These are phyloP conservation scores for Marsdenia floribunda DNA, from an alignment of 257 asterid genomes.

Conservation along the genomic window DNA sequence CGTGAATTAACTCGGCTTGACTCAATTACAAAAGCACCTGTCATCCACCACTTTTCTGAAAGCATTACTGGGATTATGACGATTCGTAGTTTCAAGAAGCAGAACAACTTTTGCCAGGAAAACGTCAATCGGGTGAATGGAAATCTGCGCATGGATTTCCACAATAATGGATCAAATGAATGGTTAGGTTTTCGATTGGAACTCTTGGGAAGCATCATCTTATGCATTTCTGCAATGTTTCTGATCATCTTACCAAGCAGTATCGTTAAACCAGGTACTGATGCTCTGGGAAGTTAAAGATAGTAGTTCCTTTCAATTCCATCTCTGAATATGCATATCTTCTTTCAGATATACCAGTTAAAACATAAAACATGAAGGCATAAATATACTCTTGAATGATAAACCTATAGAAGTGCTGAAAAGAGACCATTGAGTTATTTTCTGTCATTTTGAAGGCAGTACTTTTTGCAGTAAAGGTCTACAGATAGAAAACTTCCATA, in stretches of 20 bases:
- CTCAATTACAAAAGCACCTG: constrained; percentile 94
- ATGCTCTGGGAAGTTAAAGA: background rate
- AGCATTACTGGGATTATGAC: constrained; percentile 94
- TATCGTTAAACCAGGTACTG: constrained; percentile 79
- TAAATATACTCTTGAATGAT: background rate
- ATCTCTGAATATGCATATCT: background rate
- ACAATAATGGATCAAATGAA: constrained; percentile 86
- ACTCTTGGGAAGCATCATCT: constrained; percentile 72
- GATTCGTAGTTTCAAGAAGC: constrained; percentile 78
- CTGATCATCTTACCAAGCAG: constrained; percentile 90
- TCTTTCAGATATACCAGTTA: background rate
- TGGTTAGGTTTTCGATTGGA: constrained; percentile 95
- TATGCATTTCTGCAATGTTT: constrained; percentile 71
- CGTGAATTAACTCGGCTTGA: constrained; percentile 92
- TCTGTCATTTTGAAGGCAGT: background rate
- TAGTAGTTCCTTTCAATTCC: background rate
- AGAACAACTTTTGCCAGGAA: constrained; percentile 59
- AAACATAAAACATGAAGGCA: background rate
- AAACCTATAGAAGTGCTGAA: background rate
- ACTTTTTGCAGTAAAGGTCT: background rate
- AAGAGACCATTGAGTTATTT: background rate
- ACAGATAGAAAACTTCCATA: background rate
- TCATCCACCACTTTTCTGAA: constrained; percentile 93
- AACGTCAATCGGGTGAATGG: constrained; percentile 69
- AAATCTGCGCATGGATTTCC: constrained; percentile 87